These are phyloP conservation scores for Salicornia ramosissima DNA, from an alignment of 148 eudicot genomes.

Conservation along the genomic window DNA sequence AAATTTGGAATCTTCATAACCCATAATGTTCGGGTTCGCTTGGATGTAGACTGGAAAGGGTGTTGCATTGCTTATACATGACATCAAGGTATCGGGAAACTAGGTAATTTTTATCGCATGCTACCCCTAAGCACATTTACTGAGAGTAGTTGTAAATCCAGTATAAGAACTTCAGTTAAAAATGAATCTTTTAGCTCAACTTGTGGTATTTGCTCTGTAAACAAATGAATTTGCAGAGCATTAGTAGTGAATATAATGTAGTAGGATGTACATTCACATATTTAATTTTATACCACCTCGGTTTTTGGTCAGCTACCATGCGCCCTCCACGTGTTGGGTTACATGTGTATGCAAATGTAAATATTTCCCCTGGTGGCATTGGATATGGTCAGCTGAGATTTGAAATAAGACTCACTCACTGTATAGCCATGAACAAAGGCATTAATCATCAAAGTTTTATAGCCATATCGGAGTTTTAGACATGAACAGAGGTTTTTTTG, in stretches of 20 bases:
- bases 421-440: no score
- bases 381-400: no score
- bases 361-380: no score
- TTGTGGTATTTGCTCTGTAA: background rate
- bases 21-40: background rate
- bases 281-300: background rate
- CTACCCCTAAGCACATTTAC: background rate
- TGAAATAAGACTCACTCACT: no score
- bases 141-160: background rate
- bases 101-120: background rate
- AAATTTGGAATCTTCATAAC: constrained; percentile 47
- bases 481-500: no score
- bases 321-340: background rate
- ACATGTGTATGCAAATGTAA: background rate
- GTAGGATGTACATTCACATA: background rate
- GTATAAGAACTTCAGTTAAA: background rate
- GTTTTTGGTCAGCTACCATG: background rate
- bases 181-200: background rate
- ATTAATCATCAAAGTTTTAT: no score
- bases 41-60: background rate
- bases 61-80: background rate
- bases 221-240: background rate
- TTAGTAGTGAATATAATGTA: background rate
- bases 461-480: no score
- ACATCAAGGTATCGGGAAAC: background rate